Base-by-base conservation (phyloP, 1,139 yeast genomes). In the Pneumocystis wakefieldiae region DNA sequence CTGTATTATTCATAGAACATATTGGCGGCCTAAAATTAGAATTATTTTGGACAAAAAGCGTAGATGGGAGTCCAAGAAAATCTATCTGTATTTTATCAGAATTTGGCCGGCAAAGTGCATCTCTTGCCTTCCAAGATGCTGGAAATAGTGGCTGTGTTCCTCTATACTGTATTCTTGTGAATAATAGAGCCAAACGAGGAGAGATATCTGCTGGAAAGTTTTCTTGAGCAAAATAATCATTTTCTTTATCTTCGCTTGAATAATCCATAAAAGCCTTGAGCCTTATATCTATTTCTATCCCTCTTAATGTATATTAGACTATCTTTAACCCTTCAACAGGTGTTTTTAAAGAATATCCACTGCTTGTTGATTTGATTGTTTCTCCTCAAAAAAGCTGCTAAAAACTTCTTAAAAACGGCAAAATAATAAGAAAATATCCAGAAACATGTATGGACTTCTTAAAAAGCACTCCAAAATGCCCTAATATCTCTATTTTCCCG, bases 71-170 rank as follows among this genome's bases (percentile, higher is more conserved):
- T 28, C 61, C 61, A 15, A 42, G 61, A 42, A 63, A 63, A 53
- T 60, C 64, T 48, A 53, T 57, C n/a, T 61, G 59, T 48, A 24
- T 48, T 24, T 24, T 48, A 7, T 3, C 4, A 48, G 7, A 48
- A 24, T 12, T 24, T 19, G 4, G 7, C 6, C 24, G 12, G 10
- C 2, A 24, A 48, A 24, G 14, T 3, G 5, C 12, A 19, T 48
- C 3, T 19, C 35, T 12, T 48, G 14, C 55, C 32, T 24, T 48
- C 64, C 64, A 63, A 4, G 63, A 61, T 17, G 61, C 55, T n/a
- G 64, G 64, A 32, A 63, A 61, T 19, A 63, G 37, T 12, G 64
- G 61, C n/a, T 63, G 61, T 7, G 38, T 37, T 3, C 62, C 64
- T 14, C 64, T 53, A 19, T 53, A 53, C 32, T 63, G 58, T 14